Evolutionary conservation across 177 flowering plant species (phyloP), one percentile per base, ranked within the genome.

Genomic region (Tripterygium wilfordii): DNA sequence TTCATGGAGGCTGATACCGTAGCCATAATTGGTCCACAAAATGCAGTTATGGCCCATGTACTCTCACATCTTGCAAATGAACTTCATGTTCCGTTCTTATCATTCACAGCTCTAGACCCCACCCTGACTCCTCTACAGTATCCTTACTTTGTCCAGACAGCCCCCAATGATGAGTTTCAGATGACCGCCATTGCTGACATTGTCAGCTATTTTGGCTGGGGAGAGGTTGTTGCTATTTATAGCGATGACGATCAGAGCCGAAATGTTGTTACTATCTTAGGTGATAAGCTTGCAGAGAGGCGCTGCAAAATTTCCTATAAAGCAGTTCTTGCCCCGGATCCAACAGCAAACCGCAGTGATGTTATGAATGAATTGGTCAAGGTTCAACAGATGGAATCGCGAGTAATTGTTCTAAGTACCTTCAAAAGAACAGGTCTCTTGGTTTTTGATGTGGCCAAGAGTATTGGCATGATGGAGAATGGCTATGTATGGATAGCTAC

Each of bases 41-140:
- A 43, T 30, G 63, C 88, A 8, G 73, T 56, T 1, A 64, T 70
- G 65, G 88, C 88, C 10, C 85, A 72, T 51, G 70, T 70, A 1
- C 67, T 82, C 20, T 75, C 85, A 22, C 78, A 74, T 41, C 63
- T 82, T 52, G 75, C 79, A n/a, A 77, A 72, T 52, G 82, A 76
- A 42, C 85, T 82, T 19, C 71, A 77, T 21, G 74, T 79, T 21
- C 88, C 85, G 0, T 17, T 79, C 13, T 47, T 82, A 44, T 74
- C 88, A 21, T 82, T 74, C 62, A 71, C 83, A n/a, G 85, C 88
- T 0, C 56, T 72, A 21, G 88, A 82, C 50, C 88, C 88, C 7
- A 52, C 70, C 29, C 69, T 82, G 7, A 48, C 85, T 5, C 53
- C 80, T 48, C 82, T 74, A 28, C 81, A 79, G 50, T 79, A 66